Conservation (phyloP, 495 filamentous ascomycete species). For the Neurospora discreta region DNA sequence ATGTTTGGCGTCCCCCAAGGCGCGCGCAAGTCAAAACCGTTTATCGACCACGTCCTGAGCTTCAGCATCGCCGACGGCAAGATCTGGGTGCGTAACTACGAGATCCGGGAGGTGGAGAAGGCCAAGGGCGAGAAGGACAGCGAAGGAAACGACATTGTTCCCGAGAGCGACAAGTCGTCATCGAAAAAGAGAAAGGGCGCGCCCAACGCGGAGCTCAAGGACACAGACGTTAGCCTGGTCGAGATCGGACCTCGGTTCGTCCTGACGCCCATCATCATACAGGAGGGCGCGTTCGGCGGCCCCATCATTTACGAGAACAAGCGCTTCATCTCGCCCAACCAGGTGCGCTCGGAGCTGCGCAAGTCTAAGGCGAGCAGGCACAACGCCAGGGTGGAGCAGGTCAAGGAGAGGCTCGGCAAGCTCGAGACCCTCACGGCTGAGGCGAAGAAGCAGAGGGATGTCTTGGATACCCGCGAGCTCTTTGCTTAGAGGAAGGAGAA, state of each 20-base stretch:
- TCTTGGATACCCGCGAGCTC: conserved; percentile 67
- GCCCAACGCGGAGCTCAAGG: conserved; percentile 20
- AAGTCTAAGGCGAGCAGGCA: conserved; percentile 64
- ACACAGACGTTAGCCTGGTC: conserved; percentile 69
- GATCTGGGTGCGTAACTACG: conserved; percentile 93
- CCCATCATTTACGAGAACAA: conserved; percentile 98
- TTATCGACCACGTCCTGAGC: conserved; percentile 87
- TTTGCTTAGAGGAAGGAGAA: conserved; percentile 54
- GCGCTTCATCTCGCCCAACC: conserved; percentile 94
- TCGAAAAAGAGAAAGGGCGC: conserved; percentile 23
- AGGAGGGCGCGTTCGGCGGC: conserved; percentile 90
- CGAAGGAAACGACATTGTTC: conserved; percentile 14
- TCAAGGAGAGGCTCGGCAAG: conserved; percentile 56
- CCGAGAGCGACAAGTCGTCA: conserved; percentile 9
- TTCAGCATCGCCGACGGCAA: conserved; percentile 91
- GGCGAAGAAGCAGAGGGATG: conserved; percentile 48
- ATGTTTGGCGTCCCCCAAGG: conserved; percentile 89
- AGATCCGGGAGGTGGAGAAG: conserved; percentile 73
- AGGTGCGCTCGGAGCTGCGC: conserved; percentile 72
- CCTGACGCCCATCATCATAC: conserved; percentile 88
- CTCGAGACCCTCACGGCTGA: conserved; percentile 61
- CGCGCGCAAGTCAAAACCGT: conserved; percentile 83
- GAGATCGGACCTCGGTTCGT: conserved; percentile 96
- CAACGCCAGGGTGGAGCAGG: conserved; percentile 58
- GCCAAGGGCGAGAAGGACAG: conserved; percentile 33